Percentiles rank a stretch among this genome's conserved stretches.
Evolutionary conservation across 2,329 filamentous ascomycete species (phyloP).

Genomic region (Ascomycota sp.): DNA sequence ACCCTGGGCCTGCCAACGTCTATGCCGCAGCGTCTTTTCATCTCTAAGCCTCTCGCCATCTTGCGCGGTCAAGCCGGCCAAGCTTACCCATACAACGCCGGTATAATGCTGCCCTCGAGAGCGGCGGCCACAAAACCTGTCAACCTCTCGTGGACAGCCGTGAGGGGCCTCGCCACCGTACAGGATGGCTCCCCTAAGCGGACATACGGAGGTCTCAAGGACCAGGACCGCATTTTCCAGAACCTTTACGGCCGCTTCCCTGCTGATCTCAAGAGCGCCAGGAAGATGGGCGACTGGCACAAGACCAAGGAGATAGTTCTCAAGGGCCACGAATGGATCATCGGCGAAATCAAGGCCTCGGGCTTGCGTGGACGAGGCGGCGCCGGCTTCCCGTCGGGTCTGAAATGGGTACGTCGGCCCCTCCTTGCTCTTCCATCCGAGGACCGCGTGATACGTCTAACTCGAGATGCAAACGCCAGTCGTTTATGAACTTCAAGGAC

Average conservation of each 20-base stretch:
- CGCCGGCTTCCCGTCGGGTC: constrained; percentile 87
- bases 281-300: constrained; percentile 98
- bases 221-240: constrained; percentile 97
- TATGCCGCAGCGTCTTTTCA: background rate
- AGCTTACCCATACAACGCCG: constrained; percentile 5
- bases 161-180: constrained; percentile 59
- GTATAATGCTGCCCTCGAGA: constrained; percentile 23
- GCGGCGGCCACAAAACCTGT: constrained; percentile 17
- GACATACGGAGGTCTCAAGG: constrained; percentile 66
- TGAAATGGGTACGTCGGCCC: constrained; percentile 72
- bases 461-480: constrained; percentile 28
- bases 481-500: constrained; percentile 99
- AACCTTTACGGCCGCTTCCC: constrained; percentile 91
- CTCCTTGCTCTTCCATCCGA: background rate
- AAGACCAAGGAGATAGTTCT: constrained; percentile 96
- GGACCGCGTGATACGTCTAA: background rate
- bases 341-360: constrained; percentile 89
- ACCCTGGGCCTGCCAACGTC: background rate
- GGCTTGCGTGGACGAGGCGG: constrained; percentile 88
- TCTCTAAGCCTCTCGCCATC: background rate
- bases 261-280: constrained; percentile 73
- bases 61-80: background rate
- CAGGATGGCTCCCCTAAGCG: constrained; percentile 49
- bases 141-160: constrained; percentile 20
- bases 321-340: constrained; percentile 98